Base-by-base conservation (phyloP, 2,329 filamentous ascomycete species). In the Lachnellula arida region DNA sequence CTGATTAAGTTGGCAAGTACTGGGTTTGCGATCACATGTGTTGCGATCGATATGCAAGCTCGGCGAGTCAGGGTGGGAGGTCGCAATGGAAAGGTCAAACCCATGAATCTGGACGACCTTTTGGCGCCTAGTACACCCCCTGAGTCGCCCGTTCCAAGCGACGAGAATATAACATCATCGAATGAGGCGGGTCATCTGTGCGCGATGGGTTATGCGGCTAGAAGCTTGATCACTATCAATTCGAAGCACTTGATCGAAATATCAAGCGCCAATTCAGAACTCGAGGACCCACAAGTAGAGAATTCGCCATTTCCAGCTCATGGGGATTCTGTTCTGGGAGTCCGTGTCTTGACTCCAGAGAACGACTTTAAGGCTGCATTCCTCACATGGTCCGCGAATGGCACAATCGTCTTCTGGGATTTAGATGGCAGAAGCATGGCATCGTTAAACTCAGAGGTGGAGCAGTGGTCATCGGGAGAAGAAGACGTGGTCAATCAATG, bases 301-400 rank as follows among this genome's bases (percentile, higher is more conserved):
- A 78, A 82, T 23, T 65, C 57, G 15, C 78, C 79, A 12, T 82
- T 87, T 44, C 79, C 84, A 1, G 84, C 84, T 12, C 81, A 85
- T 56, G 81, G 82, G 14, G 82, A 86, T 50, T 73, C 84, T 0
- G 81, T 87, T n/a, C 71, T 91, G 43, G 94, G 94, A 14, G 85
- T 97, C 1, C 81, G 85, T 51, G 72, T 84, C 0, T 73, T 97
- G 4, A 71, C 78, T 3, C 75, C 75, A 22, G 78, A 82, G 0
- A 88, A 89, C 56, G 70, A 76, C 4, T 73, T 83, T 23, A 77
- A 81, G 22, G 86, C 90, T 0, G 81, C 86, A 8, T 97, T 97
- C 67, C 86, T 92, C 61, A 97, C 92, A 0, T 99, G 92, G 89
- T 92, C 93, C 2, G 83, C 81, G 22, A 85, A 86, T 51, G 94